Evolutionary conservation across 2,329 filamentous ascomycete species (phyloP).

Genomic region (Phialophora chinensis): DNA sequence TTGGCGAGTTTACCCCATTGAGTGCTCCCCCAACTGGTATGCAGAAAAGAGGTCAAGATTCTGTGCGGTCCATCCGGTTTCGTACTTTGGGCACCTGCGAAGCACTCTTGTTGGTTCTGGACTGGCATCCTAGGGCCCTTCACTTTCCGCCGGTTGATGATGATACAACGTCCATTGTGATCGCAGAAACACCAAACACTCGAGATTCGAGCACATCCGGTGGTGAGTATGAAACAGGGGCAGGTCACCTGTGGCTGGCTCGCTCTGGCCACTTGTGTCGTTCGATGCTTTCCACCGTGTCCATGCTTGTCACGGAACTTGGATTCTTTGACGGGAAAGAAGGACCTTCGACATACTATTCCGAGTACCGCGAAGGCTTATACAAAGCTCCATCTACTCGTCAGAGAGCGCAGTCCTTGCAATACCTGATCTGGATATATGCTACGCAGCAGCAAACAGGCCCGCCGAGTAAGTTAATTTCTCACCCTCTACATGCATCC

Average conservation of each 20-base stretch:
- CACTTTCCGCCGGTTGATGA: conserved; percentile 11
- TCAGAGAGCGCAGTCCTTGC: conserved; percentile 9
- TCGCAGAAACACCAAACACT: conserved; percentile 1
- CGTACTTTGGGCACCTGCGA: conserved; percentile 11
- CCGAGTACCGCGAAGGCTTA: conserved; percentile 7
- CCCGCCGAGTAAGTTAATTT: conserved; percentile 5
- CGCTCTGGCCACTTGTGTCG: conserved; percentile 10
- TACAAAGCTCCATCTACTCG: conserved; percentile 6
- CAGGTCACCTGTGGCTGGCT: conserved; percentile 12
- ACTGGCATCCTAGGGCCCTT: conserved; percentile 11
- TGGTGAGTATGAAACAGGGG: conserved; percentile 8
- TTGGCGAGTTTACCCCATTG: conserved; percentile 9
- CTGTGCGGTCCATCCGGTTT: conserved; percentile 12
- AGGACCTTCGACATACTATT: conserved; percentile 11
- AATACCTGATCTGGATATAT: conserved; percentile 14
- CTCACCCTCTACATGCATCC: background rate
- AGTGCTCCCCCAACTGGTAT: conserved; percentile 8
- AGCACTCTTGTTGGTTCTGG: conserved; percentile 10
- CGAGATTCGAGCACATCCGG: background rate
- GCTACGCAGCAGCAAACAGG: conserved; percentile 10
- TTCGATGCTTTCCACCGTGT: conserved; percentile 11
- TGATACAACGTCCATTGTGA: conserved; percentile 10
- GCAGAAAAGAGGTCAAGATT: conserved; percentile 9
- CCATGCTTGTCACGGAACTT: conserved; percentile 8
- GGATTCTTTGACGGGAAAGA: conserved; percentile 13